These are phyloP conservation scores for Botrytis byssoidea DNA, from an alignment of 2,329 filamentous ascomycete genomes.

Conservation along the genomic window DNA sequence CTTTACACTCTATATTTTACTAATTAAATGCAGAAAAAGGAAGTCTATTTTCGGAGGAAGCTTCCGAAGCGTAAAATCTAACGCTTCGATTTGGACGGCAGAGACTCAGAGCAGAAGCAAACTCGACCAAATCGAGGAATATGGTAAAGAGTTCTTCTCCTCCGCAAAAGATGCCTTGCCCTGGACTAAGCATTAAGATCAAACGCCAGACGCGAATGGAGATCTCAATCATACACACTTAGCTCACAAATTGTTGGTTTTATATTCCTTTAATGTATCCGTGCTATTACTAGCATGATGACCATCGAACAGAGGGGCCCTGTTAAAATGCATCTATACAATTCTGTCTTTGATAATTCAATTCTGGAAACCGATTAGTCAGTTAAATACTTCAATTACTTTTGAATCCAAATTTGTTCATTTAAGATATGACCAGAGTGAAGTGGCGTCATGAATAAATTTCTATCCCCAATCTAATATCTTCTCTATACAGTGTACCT, in stretches of 20 bases:
- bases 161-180: conserved; percentile 5
- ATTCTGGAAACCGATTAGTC: neutral
- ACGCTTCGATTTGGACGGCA: neutral
- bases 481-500: neutral
- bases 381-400: neutral
- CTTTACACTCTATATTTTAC: neutral
- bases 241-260: too few species aligned
- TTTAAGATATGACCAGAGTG: neutral
- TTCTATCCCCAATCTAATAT: neutral
- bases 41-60: neutral
- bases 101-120: neutral
- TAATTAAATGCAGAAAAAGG: neutral
- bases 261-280: neutral
- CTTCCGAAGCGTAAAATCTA: neutral
- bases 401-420: neutral
- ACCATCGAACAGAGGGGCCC: too few species aligned
- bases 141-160: conserved; percentile 4
- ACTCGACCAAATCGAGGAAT: conserved; percentile 5
- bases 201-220: fast-evolving
- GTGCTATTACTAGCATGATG: neutral
- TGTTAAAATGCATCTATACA: neutral
- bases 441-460: neutral
- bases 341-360: neutral
- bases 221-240: neutral
- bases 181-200: neutral